phyloP scores from a whole-genome alignment of 352 stramenopile species.

The Salisapilia sapeloensis region DNA sequence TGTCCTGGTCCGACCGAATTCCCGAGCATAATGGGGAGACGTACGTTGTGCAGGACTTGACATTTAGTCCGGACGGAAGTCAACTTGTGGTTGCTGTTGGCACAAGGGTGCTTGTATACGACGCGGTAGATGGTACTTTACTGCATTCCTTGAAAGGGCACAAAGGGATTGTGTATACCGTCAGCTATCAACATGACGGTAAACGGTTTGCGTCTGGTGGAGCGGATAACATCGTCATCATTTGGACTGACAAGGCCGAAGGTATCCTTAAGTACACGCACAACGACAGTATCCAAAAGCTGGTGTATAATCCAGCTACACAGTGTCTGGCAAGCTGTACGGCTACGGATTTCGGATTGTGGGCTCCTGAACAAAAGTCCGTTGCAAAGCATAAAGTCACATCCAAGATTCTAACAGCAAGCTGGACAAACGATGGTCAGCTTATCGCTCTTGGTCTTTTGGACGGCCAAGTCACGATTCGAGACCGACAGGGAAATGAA shows the following conservation, averaged over 20 bases:
- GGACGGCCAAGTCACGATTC: slow-evolving; percentile 83
- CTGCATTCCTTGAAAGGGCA: slow-evolving; percentile 85
- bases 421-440: slow-evolving; percentile 86
- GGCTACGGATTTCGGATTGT: slow-evolving; percentile 89
- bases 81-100: slow-evolving; percentile 84
- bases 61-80: slow-evolving; percentile 81
- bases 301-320: slow-evolving; percentile 86
- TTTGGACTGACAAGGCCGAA: slow-evolving; percentile 90
- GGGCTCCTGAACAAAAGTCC: slow-evolving; percentile 85
- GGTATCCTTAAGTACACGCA: slow-evolving; percentile 94
- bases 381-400: slow-evolving; percentile 91
- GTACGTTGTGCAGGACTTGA: slow-evolving; percentile 77
- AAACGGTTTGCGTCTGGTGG: slow-evolving; percentile 86
- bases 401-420: slow-evolving; percentile 84
- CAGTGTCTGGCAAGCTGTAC: slow-evolving; percentile 88
- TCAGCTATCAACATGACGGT: slow-evolving; percentile 83
- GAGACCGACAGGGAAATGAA: slow-evolving; percentile 83
- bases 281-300: slow-evolving; percentile 85
- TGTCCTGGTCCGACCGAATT: slow-evolving; percentile 78
- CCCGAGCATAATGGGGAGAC: slow-evolving; percentile 77
- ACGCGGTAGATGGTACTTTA: slow-evolving; percentile 78
- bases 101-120: slow-evolving; percentile 86
- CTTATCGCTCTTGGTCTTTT: slow-evolving; percentile 84
- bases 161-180: slow-evolving; percentile 84
- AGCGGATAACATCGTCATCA: slow-evolving; percentile 92